Conservation (phyloP, 208 protist species). For the Herpetomonas muscarum region DNA sequence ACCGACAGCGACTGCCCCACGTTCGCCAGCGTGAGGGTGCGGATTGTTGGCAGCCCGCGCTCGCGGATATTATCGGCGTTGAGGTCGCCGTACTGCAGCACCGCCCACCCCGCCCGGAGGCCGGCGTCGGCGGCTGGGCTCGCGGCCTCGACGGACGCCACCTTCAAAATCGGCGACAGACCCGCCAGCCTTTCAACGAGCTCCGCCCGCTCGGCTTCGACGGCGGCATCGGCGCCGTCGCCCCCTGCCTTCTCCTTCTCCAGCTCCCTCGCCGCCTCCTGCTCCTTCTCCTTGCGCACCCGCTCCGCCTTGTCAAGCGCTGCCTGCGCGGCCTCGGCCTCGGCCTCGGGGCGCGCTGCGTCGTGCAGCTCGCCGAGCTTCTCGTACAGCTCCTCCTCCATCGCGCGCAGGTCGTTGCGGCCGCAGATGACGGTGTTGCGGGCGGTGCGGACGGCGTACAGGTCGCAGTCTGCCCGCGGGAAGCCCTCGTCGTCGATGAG, state of each 20-base stretch:
- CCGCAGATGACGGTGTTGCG: conserved; percentile 60
- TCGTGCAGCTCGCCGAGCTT: conserved; percentile 57
- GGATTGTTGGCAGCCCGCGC: conserved; percentile 33
- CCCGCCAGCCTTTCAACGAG: conserved; percentile 2
- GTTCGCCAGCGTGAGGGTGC: conserved; percentile 22
- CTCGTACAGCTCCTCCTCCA: conserved; percentile 49
- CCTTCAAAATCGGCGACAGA: conserved; percentile 37
- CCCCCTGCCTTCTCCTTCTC: too few relatives aligned
- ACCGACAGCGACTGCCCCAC: conserved; percentile 53
- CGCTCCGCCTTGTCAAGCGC: conserved; percentile 2
- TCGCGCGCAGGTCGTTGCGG: conserved; percentile 57
- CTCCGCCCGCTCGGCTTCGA: too few relatives aligned
- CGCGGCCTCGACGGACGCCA: conserved; percentile 31
- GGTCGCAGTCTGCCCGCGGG: conserved; percentile 75
- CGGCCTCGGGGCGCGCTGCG: neutral
- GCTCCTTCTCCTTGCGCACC: conserved; percentile 22
- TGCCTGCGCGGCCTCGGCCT: conserved; percentile 3
- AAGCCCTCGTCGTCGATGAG: conserved; percentile 80
- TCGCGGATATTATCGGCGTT: conserved; percentile 26
- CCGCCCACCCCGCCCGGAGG: conserved; percentile 28
- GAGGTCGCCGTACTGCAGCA: conserved; percentile 64
- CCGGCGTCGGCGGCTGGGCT: conserved; percentile 64
- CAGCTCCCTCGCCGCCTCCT: conserved; percentile 6
- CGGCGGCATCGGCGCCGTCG: too few relatives aligned
- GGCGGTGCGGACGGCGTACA: conserved; percentile 76